phyloP scores from a whole-genome alignment of 768 basidiomycete genomes.

The Xanthoconium purpureum region DNA sequence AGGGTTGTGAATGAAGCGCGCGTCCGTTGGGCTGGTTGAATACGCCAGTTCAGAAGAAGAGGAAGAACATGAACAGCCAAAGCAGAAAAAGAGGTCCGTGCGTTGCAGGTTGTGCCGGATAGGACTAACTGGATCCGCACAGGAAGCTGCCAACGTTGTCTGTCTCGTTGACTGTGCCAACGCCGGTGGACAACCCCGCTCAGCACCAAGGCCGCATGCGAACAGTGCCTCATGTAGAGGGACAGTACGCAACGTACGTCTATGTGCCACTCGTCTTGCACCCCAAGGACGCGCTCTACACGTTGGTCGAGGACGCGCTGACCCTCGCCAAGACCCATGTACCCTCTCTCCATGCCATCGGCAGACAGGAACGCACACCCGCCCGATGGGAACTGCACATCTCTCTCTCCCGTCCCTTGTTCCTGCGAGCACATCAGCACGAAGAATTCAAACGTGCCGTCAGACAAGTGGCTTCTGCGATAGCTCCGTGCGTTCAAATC shows the following conservation, averaged over 20 bases:
- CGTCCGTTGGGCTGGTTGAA: constrained; percentile 37
- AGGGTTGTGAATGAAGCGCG: constrained; percentile 22
- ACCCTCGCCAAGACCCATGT: constrained; percentile 41
- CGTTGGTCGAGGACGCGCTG: constrained; percentile 45
- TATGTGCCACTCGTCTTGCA: constrained; percentile 61
- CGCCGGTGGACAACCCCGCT: constrained; percentile 68
- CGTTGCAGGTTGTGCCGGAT: neutral
- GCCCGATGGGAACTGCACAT: constrained; percentile 61
- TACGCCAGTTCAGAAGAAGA: constrained; percentile 53
- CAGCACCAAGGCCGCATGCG: constrained; percentile 83
- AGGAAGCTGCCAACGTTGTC: constrained; percentile 67
- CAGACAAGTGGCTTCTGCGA: constrained; percentile 45
- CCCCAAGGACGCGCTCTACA: constrained; percentile 41
- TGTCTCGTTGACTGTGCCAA: constrained; percentile 41
- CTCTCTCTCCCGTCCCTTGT: constrained; percentile 81
- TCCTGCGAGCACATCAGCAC: constrained; percentile 74
- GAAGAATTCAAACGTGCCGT: constrained; percentile 68
- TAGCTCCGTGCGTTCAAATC: constrained; percentile 40
- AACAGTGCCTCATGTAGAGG: constrained; percentile 75
- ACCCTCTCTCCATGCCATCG: constrained; percentile 48
- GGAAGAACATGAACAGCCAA: constrained; percentile 4
- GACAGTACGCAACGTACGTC: constrained; percentile 80
- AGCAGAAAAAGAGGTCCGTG: constrained; percentile 43
- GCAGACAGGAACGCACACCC: constrained; percentile 15
- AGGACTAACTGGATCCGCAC: neutral